Percentiles rank a stretch among this genome's conserved stretches.
Conservation (phyloP, 352 stramenopile species). For the Phytophthora cactorum region DNA sequence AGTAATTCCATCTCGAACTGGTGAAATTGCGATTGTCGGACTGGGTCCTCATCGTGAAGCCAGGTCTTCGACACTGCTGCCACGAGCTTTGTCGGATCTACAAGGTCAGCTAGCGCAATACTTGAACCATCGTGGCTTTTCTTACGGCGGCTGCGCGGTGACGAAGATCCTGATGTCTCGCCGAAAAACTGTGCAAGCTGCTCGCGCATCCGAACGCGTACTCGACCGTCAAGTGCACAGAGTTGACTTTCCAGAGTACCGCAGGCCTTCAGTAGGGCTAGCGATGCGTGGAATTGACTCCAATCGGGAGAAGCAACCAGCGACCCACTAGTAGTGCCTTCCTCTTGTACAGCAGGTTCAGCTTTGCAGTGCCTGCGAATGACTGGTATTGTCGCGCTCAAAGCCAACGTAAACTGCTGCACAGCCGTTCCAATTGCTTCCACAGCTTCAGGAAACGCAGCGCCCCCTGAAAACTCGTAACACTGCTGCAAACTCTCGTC, state of each 20-base stretch:
- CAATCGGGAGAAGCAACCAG: conserved; percentile 50
- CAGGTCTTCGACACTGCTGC: conserved; percentile 47
- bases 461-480: conserved; percentile 64
- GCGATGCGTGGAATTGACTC: conserved; percentile 73
- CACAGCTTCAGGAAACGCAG: conserved; percentile 65
- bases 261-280: conserved; percentile 68
- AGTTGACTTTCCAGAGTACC: conserved; percentile 60
- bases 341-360: conserved; percentile 10
- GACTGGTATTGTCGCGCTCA: conserved; percentile 45
- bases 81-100: conserved; percentile 52
- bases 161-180: conserved; percentile 34
- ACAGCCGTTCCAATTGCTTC: conserved; percentile 47
- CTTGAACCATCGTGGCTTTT: conserved; percentile 33
- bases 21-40: conserved; percentile 50
- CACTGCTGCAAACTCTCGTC: conserved; percentile 64
- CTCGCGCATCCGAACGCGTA: conserved; percentile 63
- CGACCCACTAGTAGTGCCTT: conserved; percentile 1
- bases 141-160: conserved; percentile 32
- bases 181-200: conserved; percentile 53
- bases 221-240: conserved; percentile 48
- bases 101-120: conserved; percentile 37
- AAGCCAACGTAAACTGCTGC: conserved; percentile 51
- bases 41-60: conserved; percentile 55
- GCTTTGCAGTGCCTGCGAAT: conserved; percentile 56
- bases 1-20: conserved; percentile 61